Percentiles rank a stretch among this genome's conserved stretches.
phyloP scores from a whole-genome alignment of 2,329 filamentous ascomycete genomes.

The Fonsecaea pugnacius region DNA sequence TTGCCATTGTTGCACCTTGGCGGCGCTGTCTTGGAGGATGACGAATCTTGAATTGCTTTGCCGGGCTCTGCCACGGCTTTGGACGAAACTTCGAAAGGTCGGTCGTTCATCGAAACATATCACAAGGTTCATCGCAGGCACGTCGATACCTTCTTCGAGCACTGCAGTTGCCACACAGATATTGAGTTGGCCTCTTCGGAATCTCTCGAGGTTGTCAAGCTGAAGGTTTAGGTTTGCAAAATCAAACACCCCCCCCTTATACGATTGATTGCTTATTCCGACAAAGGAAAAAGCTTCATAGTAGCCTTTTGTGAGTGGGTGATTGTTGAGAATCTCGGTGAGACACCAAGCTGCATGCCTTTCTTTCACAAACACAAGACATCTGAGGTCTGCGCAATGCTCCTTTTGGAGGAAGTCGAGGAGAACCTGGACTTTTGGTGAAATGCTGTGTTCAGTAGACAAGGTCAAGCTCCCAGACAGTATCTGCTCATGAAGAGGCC shows the following conservation, averaged over 20 bases:
- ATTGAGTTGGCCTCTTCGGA: constrained; percentile 58
- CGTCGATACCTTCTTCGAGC: constrained; percentile 63
- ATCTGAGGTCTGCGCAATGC: constrained; percentile 53
- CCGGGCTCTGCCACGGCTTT: constrained; percentile 67
- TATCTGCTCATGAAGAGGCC: constrained; percentile 12
- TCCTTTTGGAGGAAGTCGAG: constrained; percentile 57
- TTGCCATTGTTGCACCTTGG: constrained; percentile 61
- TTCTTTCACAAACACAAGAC: constrained; percentile 71
- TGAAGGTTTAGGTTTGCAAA: constrained; percentile 56
- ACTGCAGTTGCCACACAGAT: constrained; percentile 63
- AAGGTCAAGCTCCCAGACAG: not conserved
- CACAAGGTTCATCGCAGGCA: constrained; percentile 67
- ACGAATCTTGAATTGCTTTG: constrained; percentile 62
- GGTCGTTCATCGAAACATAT: constrained; percentile 66
- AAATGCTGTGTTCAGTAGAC: not conserved
- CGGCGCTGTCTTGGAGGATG: constrained; percentile 48
- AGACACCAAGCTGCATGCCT: constrained; percentile 66
- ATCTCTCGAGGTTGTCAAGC: constrained; percentile 54
- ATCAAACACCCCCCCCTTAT: constrained; percentile 51
- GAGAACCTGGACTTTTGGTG: constrained; percentile 61
- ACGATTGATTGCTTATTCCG: constrained; percentile 52
- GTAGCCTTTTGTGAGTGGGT: constrained; percentile 51
- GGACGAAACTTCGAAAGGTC: constrained; percentile 68
- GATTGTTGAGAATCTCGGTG: constrained; percentile 59
- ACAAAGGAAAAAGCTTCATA: constrained; percentile 56